phyloP scores from a whole-genome alignment of 2,329 filamentous ascomycete genomes.

The Tolypocladium cylindrosporum region DNA sequence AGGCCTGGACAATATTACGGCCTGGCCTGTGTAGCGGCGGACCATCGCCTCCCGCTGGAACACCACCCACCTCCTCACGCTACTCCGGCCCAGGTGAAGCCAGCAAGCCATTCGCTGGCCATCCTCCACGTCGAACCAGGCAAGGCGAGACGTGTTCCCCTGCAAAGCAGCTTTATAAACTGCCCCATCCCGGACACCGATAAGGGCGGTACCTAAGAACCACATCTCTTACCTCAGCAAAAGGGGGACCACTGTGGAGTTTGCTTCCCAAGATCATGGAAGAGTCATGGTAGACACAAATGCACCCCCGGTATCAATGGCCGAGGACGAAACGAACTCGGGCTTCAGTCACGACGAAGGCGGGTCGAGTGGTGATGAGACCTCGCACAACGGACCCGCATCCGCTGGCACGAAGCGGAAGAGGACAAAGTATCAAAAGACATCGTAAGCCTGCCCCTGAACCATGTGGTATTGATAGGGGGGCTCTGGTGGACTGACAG shows the following conservation, averaged over 20 bases:
- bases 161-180: neutral
- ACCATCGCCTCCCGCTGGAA: neutral
- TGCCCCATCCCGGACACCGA: neutral
- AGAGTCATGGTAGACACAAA: conserved; percentile 6
- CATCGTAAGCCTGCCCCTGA: conserved; percentile 23
- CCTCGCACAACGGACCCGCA: conserved; percentile 13
- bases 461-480: neutral
- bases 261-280: conserved; percentile 1
- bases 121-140: neutral
- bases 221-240: neutral
- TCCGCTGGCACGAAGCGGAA: conserved; percentile 25
- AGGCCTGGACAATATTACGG: neutral
- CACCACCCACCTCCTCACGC: neutral
- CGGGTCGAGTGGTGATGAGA: conserved; percentile 26
- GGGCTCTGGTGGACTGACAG: neutral
- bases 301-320: conserved; percentile 13
- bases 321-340: conserved; percentile 26
- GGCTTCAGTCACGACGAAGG: conserved; percentile 24
- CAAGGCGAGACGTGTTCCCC: neutral
- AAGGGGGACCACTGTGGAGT: conserved; percentile 1
- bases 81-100: neutral
- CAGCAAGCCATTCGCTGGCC: neutral
- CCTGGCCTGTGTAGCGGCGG: neutral
- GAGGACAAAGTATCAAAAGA: conserved; percentile 30
- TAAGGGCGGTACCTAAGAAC: neutral